Evolutionary conservation across 2,329 filamentous ascomycete species (phyloP).

Genomic region (Ophiocordyceps camponoti-saundersi): DNA sequence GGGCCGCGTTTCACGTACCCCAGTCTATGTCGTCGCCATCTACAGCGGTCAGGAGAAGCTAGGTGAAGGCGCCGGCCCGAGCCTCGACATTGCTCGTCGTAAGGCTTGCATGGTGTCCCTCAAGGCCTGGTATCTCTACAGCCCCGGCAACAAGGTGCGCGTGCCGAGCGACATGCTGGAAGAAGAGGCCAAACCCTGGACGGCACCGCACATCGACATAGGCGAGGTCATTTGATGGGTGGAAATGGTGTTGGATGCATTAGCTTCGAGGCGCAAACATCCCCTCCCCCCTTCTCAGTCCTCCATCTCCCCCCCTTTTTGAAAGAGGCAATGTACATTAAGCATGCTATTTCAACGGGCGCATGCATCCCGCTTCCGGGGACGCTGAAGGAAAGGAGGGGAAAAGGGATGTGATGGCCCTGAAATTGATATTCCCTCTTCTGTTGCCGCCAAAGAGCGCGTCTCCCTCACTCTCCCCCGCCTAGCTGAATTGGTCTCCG

Average conservation of each 20-base stretch:
- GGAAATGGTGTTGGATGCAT: background rate
- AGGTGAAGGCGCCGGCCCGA: conserved; percentile 73
- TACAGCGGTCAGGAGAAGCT: conserved; percentile 84
- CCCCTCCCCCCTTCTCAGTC: too few relatives aligned
- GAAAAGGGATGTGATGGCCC: too few relatives aligned
- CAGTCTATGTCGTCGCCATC: conserved; percentile 87
- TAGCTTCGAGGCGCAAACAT: background rate
- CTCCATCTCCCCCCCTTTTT: too few relatives aligned
- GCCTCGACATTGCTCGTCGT: conserved; percentile 58
- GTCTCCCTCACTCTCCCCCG: too few relatives aligned
- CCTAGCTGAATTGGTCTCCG: conserved; percentile 46
- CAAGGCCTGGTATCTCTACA: conserved; percentile 95
- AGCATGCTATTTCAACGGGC: too few relatives aligned
- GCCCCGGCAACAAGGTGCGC: conserved; percentile 46
- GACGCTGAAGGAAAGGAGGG: too few relatives aligned
- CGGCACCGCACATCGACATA: conserved; percentile 50
- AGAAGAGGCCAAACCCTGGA: conserved; percentile 44
- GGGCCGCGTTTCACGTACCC: conserved; percentile 65
- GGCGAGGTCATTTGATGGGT: conserved; percentile 45
- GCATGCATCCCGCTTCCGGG: too few relatives aligned
- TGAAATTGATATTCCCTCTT: too few relatives aligned
- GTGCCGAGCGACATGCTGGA: conserved; percentile 55
- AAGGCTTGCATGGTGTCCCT: conserved; percentile 72
- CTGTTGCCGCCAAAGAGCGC: too few relatives aligned
- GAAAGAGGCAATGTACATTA: too few relatives aligned